Conservation (phyloP, 371 early-diverging fungal species). For the Mucor piriformis region DNA sequence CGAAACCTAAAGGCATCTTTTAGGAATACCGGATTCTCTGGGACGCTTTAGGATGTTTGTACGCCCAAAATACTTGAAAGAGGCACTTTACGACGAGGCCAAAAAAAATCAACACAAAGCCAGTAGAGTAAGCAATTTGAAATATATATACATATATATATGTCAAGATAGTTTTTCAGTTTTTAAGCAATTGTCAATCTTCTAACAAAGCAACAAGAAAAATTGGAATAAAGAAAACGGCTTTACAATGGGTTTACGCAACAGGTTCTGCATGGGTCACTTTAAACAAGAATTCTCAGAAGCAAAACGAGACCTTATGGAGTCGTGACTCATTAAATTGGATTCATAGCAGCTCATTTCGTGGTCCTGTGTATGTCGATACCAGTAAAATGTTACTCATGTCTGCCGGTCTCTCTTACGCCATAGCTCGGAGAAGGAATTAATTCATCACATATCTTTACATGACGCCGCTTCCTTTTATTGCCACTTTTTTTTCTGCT, state of each 20-base stretch:
- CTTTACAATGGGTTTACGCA: conserved; percentile 27
- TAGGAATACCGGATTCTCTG: too few species aligned
- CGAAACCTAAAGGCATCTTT: too few species aligned
- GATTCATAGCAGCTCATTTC: conserved; percentile 13
- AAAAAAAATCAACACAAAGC: too few species aligned
- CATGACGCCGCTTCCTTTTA: neutral
- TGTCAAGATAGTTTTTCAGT: too few species aligned
- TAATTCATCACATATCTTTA: too few species aligned
- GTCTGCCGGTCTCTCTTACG: conserved; percentile 8
- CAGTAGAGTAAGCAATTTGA: too few species aligned
- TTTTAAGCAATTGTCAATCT: too few species aligned
- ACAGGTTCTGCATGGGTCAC: conserved; percentile 21
- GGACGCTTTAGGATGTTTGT: too few species aligned
- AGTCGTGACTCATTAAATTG: conserved; percentile 17
- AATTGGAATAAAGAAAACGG: neutral
- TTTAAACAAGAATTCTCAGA: conserved; percentile 14
- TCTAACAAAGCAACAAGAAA: neutral
- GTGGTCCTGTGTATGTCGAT: conserved; percentile 20
- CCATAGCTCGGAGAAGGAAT: conserved; percentile 16
- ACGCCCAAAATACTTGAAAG: neutral
- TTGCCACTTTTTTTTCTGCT: too few species aligned
- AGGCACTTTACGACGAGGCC: too few species aligned
- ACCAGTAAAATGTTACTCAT: conserved; percentile 20
- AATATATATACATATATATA: too few species aligned
- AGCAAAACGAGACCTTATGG: conserved; percentile 17